Base-by-base conservation (phyloP, 306 rosid species). In the Canavalia ensiformis region DNA sequence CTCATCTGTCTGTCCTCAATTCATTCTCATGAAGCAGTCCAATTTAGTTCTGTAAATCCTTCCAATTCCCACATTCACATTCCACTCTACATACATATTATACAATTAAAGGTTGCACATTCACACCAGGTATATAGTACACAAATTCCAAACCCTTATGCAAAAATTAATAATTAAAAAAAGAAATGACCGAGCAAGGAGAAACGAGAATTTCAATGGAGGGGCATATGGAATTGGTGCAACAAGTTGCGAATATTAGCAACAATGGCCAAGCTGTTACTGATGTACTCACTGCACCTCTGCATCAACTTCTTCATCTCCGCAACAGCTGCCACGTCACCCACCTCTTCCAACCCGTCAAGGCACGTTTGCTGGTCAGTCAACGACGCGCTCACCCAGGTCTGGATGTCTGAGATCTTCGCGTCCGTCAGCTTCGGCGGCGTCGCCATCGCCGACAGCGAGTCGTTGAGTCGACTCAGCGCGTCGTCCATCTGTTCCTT, bases 371-470 rank as follows among this genome's bases (percentile, higher is more conserved):
- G 86, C 39, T 90, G 88, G 9, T 91, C 89, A 10, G 94, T 94
- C 84, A 79, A 7, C 46, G 97, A 93, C 18, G 92, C 84, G 83
- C 94, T 90, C 68, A 92, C 80, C 97, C 97, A 92, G 37, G 97
- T 92, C 85, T 81, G 89, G 5, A 89, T 37, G 49, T 91, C 92
- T 30, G 47, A 42, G 52, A 90, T 70, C 83, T 80, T 76, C 1
- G 59, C 66, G 6, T 81, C 92, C 60, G 89, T 88, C 83, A 92
- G 58, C 25, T 18, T 18, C 59, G 25, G 58, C 6, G 13, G 56
- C 59, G 25, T 66, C 37, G 68, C 87, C 78, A 85, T 74, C 10
- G 84, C 90, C 37, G 76, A 75, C 28, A 57, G 10, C 69, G 94
- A 91, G 50, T 92, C 92, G 39, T 81, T 81, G 82, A 91, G 89